These are phyloP conservation scores for Silene uniflora DNA, from an alignment of 148 eudicot genomes.

Conservation along the genomic window DNA sequence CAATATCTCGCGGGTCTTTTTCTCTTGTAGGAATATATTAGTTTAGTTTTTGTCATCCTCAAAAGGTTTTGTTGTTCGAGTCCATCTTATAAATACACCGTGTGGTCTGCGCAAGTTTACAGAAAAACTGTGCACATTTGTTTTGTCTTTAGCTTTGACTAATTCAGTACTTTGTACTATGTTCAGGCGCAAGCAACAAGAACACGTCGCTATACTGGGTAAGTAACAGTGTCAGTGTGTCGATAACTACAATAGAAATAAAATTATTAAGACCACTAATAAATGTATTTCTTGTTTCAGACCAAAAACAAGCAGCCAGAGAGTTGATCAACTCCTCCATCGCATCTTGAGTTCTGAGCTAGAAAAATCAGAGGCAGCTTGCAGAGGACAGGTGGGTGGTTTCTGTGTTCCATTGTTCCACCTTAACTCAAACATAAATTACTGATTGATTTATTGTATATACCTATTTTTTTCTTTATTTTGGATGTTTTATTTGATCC, in stretches of 20 bases:
- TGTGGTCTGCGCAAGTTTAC: not conserved
- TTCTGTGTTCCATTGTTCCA: not conserved
- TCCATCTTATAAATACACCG: not conserved
- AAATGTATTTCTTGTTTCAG: conserved; percentile 34
- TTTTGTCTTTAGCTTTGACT: not conserved
- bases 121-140: not conserved
- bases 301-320: conserved; percentile 63
- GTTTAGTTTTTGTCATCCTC: too few relatives aligned
- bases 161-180: conserved; percentile 4
- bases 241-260: not conserved
- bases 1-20: too few relatives aligned
- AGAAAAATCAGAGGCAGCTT: conserved; percentile 33
- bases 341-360: conserved; percentile 79
- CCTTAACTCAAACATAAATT: not conserved
- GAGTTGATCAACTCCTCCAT: conserved; percentile 80
- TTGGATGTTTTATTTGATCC: not conserved
- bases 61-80: too few relatives aligned
- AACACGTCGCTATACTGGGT: conserved; percentile 50
- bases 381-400: conserved; percentile 18
- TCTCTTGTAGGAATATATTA: too few relatives aligned
- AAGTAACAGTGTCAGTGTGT: conserved; percentile 15
- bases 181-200: conserved; percentile 39
- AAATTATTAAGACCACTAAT: not conserved
- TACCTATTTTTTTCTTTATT: not conserved
- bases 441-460: too few relatives aligned